A percentile compares a stretch with the other conserved stretches of the same genome.
phyloP scores from a whole-genome alignment of 768 basidiomycete species.

The Flagelloscypha sp. region DNA sequence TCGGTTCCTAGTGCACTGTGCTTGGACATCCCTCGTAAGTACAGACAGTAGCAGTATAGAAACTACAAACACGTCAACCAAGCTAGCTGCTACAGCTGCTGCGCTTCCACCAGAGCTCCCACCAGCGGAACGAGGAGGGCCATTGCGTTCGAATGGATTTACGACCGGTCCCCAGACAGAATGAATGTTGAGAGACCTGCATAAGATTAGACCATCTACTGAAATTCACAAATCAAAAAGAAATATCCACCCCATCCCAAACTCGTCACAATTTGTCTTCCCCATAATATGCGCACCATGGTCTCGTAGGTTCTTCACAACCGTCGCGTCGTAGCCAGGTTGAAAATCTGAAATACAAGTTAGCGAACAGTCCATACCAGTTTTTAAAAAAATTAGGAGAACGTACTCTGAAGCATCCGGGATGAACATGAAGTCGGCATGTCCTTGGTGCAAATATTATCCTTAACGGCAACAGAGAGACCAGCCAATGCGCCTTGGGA shows the following conservation, averaged over 20 bases:
- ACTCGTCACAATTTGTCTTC: conserved; percentile 95
- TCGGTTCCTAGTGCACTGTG: conserved; percentile 85
- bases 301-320: conserved; percentile 51
- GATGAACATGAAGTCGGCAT: conserved; percentile 77
- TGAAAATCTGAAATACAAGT: conserved; percentile 43
- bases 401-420: conserved; percentile 41
- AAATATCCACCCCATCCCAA: conserved; percentile 81
- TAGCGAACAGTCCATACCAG: too few relatives aligned
- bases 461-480: conserved; percentile 69
- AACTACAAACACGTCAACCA: conserved; percentile 72
- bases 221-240: neutral
- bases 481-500: conserved; percentile 28
- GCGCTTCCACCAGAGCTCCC: conserved; percentile 96
- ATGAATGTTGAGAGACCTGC: conserved; percentile 70
- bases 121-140: conserved; percentile 49
- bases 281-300: conserved; percentile 70
- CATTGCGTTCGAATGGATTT: conserved; percentile 63
- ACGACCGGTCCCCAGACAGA: conserved; percentile 68
- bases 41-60: neutral
- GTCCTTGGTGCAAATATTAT: conserved; percentile 68
- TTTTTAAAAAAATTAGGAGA: too few relatives aligned
- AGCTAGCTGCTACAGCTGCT: conserved; percentile 78
- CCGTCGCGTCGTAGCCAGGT: conserved; percentile 84
- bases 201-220: too few relatives aligned
- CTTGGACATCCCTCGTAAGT: conserved; percentile 6